Conservation (phyloP, 176 grass and related monocot species). For the Olyra latifolia region DNA sequence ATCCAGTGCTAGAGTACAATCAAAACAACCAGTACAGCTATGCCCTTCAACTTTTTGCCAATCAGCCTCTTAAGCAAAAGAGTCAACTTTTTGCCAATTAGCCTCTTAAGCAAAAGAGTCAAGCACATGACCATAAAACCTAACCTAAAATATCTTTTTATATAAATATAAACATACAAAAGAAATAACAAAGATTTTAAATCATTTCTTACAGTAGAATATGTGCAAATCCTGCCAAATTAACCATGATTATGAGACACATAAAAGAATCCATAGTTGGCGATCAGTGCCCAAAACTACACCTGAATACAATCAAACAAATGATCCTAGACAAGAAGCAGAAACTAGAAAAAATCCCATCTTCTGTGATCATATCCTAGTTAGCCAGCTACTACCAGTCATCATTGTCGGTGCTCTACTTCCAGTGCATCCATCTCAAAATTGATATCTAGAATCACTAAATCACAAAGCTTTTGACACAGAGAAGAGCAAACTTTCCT, state of each 20-base stretch:
- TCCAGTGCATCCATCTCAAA: not conserved
- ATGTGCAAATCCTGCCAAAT: not conserved
- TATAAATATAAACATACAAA: not conserved
- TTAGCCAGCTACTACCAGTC: not conserved
- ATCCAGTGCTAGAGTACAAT: not conserved
- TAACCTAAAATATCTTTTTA: not conserved
- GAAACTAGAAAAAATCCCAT: not conserved
- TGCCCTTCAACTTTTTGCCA: not conserved
- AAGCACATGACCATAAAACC: not conserved
- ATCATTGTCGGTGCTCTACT: not conserved
- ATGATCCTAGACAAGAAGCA: not conserved
- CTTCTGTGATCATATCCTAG: not conserved
- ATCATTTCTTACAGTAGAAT: not conserved
- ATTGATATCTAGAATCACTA: not conserved
- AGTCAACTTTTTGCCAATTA: not conserved
- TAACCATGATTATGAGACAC: not conserved
- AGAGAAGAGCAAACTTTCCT: not conserved
- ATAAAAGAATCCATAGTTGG: not conserved
- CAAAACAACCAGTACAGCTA: not conserved
- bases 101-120: not conserved
- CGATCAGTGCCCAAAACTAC: not conserved
- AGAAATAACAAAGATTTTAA: not conserved
- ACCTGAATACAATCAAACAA: conserved; percentile 2
- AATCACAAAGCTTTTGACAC: not conserved
- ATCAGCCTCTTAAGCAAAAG: not conserved